phyloP scores from a whole-genome alignment of 495 filamentous ascomycete species.

The Lentithecium fluviatile region DNA sequence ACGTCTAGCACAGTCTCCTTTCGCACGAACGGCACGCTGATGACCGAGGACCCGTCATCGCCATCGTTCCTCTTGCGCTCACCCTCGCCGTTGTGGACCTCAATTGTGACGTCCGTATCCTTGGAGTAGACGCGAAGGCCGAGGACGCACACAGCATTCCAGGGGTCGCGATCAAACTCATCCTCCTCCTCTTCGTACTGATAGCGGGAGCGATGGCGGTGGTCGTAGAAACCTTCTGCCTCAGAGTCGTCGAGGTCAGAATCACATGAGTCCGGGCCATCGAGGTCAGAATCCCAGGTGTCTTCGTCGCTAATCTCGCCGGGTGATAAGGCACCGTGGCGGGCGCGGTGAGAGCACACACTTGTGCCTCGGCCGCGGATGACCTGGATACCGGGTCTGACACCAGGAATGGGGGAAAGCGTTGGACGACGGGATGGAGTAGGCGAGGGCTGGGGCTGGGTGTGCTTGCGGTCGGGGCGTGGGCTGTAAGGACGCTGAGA shows the following conservation, averaged over 20 bases:
- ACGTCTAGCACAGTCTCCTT: slow-evolving; percentile 27
- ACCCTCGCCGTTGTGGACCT: slow-evolving; percentile 54
- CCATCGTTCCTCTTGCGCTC: slow-evolving; percentile 49
- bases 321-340: slow-evolving; percentile 11
- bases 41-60: slow-evolving; percentile 13
- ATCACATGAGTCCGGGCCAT: slow-evolving; percentile 20
- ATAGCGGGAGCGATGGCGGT: not conserved
- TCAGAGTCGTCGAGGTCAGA: slow-evolving; percentile 23
- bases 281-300: slow-evolving; percentile 27
- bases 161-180: slow-evolving; percentile 56
- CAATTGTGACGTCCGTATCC: slow-evolving; percentile 53
- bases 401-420: slow-evolving; percentile 34
- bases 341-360: slow-evolving; percentile 21
- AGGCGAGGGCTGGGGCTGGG: slow-evolving; percentile 15
- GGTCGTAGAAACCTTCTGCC: slow-evolving; percentile 13
- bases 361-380: slow-evolving; percentile 19
- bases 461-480: slow-evolving; percentile 16
- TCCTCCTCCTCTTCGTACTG: slow-evolving; percentile 34
- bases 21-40: not conserved
- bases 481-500: slow-evolving; percentile 31
- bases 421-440: slow-evolving; percentile 32
- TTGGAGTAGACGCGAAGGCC: slow-evolving; percentile 73
- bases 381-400: slow-evolving; percentile 32
- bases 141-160: slow-evolving; percentile 83
- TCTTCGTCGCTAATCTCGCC: slow-evolving; percentile 37